Base-by-base conservation (phyloP, 2,329 filamentous ascomycete species). In the Colletotrichum higginsianum region DNA sequence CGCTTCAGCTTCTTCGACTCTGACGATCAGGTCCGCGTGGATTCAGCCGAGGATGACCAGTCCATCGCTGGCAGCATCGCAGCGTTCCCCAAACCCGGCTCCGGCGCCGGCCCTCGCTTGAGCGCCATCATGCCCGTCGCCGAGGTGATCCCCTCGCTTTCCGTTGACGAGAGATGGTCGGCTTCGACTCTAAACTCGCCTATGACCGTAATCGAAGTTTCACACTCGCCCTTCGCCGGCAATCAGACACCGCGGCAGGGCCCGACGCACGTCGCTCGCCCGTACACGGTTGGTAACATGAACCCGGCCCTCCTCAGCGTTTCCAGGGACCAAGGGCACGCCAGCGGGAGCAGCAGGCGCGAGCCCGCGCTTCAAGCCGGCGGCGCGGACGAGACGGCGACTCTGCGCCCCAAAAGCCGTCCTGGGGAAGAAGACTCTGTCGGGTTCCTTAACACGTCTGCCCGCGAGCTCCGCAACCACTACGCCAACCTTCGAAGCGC, bases 41-140 rank as follows among this genome's bases (percentile, higher is more conserved):
- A 61, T 23, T 12, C 46, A 15, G 21, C 11, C 13, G 65, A 64
- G 13, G 49, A 58, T 6, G 55, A 58, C 23, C 64, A 71, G 38
- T 73, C 66, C 23, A 63, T 67, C n/a, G 61, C 57, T 15, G 70
- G 64, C 35, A 69, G 61, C 26, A 65, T 67, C 23, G 61, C 56
- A 4, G 61, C 69, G 38, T 65, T 61, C 3, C 64, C 61, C 16
- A 65, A 64, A 26, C 61, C 57, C 9, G 69, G 68, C 12, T 65
- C 61, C 12, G 50, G 50, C 18, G 72, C 75, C 12, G 50, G 50
- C n/a, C 73, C 75, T 15, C 79, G 77, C 6, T 75, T 84, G 26
- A 80, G 78, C 35, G 76, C 79, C 44, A 80, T 86, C 52, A 82
- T 85, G 78, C 82, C 83, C 3, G 81, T 84, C 2, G 78, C 78